Conservation (phyloP, 2,329 filamentous ascomycete genomes). For the Arthroderma sp. region DNA sequence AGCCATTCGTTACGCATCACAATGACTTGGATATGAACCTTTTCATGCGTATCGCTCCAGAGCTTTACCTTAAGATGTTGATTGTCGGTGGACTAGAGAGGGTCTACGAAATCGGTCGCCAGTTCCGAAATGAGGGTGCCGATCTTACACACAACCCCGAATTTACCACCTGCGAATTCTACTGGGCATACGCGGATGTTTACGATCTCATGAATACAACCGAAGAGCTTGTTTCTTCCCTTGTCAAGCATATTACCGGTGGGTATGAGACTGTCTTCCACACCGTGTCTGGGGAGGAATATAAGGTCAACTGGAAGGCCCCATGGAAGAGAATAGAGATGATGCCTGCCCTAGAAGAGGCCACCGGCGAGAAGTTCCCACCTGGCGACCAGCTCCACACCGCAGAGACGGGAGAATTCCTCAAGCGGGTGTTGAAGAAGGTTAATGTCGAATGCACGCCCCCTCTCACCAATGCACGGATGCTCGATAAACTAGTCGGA, state of each 20-base stretch:
- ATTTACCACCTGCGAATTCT: slow-evolving; percentile 97
- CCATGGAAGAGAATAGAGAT: slow-evolving; percentile 93
- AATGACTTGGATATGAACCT: slow-evolving; percentile 93
- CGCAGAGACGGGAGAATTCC: slow-evolving; percentile 74
- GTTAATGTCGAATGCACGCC: slow-evolving; percentile 79
- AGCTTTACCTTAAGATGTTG: slow-evolving; percentile 91
- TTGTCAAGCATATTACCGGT: slow-evolving; percentile 82
- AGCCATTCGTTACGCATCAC: slow-evolving; percentile 89
- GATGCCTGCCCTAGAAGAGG: slow-evolving; percentile 85
- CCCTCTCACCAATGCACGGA: slow-evolving; percentile 83
- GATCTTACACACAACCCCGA: slow-evolving; percentile 96
- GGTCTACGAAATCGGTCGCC: slow-evolving; percentile 89
- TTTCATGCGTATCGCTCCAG: slow-evolving; percentile 87
- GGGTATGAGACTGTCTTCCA: slow-evolving; percentile 74
- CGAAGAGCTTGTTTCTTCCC: slow-evolving; percentile 78
- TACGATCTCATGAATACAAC: slow-evolving; percentile 85
- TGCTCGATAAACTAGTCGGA: slow-evolving; percentile 88
- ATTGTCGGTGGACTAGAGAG: slow-evolving; percentile 88
- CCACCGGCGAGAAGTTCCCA: slow-evolving; percentile 86
- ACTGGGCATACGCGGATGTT: slow-evolving; percentile 83
- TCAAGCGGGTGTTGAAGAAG: slow-evolving; percentile 74
- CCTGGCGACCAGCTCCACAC: slow-evolving; percentile 81
- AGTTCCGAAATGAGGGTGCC: slow-evolving; percentile 88
- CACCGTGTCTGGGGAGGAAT: slow-evolving; percentile 72
- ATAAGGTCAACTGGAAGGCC: slow-evolving; percentile 88